Evolutionary conservation across 306 rosid genomes (phyloP), one percentile per base, ranked within the genome.

Genomic region (Prunus padus): DNA sequence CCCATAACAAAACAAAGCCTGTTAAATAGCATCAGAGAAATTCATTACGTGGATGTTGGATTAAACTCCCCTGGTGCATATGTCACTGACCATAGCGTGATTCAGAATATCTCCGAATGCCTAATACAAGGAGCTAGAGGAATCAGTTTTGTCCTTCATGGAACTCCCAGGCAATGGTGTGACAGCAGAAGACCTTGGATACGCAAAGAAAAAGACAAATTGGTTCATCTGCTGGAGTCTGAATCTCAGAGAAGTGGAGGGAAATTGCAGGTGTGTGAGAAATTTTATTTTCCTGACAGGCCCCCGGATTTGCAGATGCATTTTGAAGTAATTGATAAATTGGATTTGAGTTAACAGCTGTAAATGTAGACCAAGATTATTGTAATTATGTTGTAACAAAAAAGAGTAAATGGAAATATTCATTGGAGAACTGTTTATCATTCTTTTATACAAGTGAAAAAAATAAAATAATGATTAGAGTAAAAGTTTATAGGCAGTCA

Each of bases 21-120:
- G 74, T 78, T 90, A 40, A 79, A 77, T 74, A 91, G 90, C 89
- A 87, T 94, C 51, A 25, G 78, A 8, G 91, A 88, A 83, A 83
- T 90, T 65, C 98, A 91, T 85, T 90, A 90, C 56, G 87, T 91
- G 61, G 98, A 94, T 84, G 98, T 90, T 65, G 98, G 97, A 76
- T 57, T 91, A 82, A 91, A 94, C 73, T 68, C 91, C 2, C 18
- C 89, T 31, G 93, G 95, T 33, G 95, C 97, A 40, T 92, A 94
- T 80, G 65, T 94, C 62, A 91, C 90, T 11, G 81, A 87, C 74
- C 45, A 23, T 11, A 79, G 79, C 46, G 86, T 76, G 66, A 74
- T 92, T 78, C 79, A 82, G 82, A 85, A 87, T 78, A 80, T 94
- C 70, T 85, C 89, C 20, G 59, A 64, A 46, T 65, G 77, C 75